Evolutionary conservation across 208 protist species (phyloP).

Genomic region (Acanthamoeba sp.): DNA sequence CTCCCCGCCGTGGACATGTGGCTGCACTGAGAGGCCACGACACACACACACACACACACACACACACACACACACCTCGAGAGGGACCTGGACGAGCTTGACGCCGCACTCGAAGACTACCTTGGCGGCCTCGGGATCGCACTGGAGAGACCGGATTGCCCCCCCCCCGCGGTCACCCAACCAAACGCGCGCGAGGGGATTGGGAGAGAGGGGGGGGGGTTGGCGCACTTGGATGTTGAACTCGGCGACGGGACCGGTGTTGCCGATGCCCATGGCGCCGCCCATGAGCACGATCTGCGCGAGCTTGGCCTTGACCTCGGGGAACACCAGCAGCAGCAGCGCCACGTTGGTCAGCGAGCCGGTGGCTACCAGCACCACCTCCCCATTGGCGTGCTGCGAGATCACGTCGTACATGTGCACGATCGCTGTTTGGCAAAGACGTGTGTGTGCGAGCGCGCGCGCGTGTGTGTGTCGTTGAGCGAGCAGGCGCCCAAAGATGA

Average conservation of each 20-base stretch:
- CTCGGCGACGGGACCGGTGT: slow-evolving; percentile 81
- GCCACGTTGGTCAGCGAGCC: slow-evolving; percentile 84
- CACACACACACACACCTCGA: slow-evolving; percentile 76
- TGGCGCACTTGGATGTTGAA: slow-evolving; percentile 76
- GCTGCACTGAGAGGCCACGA: too few species aligned
- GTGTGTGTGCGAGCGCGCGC: background rate
- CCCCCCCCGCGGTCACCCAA: too few species aligned
- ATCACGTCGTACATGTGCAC: slow-evolving; percentile 73
- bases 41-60: too few species aligned
- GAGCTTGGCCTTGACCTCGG: slow-evolving; percentile 79
- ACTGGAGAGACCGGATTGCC: background rate
- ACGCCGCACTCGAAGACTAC: slow-evolving; percentile 83
- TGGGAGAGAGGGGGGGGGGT: background rate
- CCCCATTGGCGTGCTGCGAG: slow-evolving; percentile 5
- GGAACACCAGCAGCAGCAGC: slow-evolving; percentile 81
- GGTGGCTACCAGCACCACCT: slow-evolving; percentile 81
- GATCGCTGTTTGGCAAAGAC: background rate
- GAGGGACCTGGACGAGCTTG: slow-evolving; percentile 80
- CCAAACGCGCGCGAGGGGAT: background rate
- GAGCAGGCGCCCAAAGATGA: background rate
- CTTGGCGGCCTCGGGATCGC: slow-evolving; percentile 82
- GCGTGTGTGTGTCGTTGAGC: background rate
- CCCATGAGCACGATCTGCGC: slow-evolving; percentile 83
- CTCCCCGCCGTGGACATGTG: too few species aligned
- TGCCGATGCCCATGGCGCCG: slow-evolving; percentile 80